Evolutionary conservation across 177 flowering plant species (phyloP), one percentile per base, ranked within the genome.

Genomic region (Vitis hybrid): DNA sequence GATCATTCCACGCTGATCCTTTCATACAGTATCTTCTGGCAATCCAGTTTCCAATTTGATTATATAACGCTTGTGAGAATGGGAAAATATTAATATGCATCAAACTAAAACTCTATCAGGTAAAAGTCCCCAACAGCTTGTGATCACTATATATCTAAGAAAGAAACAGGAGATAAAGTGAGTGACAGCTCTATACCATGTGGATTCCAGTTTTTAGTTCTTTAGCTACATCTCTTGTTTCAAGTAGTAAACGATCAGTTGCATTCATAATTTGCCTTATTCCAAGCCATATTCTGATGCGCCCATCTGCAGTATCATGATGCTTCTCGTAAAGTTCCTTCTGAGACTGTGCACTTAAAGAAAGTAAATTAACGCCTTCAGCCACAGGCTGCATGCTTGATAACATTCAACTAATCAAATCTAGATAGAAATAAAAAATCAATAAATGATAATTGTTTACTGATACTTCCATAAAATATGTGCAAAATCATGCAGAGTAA

Each of bases 241-340:
- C 85, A 62, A 80, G 74, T 7, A 93, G 84, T 54, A 93, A 77
- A 3, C 77, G 82, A 74, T 91, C 92, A 61, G 97, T 90, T 18
- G 97, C 81, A 77, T 93, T 93, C 98, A 93, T 93, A 51, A 89
- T 90, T 79, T 91, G 97, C 78, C 97, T 81, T 63, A 93, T 79
- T 27, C 98, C 97, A 75, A 93, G 74, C 98, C 98, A 93, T 70
- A 93, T 70, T 78, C 88, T 83, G 41, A 93, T 88, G 70, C 98
- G 87, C 46, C 93, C 97, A 71, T 93, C 92, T 35, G 97, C 98
- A 4, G 91, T 86, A 73, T 86, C 75, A 75, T 93, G 87, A 77
- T 88, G 82, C 80, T 86, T 86, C 73, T 78, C 63, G 76, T 89
- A 81, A 61, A 91, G 87, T 58, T 90, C 86, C 81, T 84, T 93